Conservation (phyloP, 164 flowering plant genomes). For the Aristolochia californica region DNA sequence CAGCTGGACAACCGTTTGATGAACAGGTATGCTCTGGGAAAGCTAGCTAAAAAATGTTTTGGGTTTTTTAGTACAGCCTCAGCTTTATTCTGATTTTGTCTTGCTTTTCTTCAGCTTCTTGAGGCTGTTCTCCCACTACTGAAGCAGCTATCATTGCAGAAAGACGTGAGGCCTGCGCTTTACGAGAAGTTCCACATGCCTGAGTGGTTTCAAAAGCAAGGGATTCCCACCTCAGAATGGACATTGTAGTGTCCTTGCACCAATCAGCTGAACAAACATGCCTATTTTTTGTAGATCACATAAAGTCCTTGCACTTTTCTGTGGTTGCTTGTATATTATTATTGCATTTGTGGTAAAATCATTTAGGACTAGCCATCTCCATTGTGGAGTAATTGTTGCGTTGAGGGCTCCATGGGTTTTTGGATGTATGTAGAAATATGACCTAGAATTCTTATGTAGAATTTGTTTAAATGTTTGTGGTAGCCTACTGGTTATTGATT, state of each 20-base stretch:
- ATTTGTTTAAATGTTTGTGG: too few relatives aligned
- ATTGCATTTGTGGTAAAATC: too few relatives aligned
- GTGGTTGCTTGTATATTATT: too few relatives aligned
- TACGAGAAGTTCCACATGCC: conserved; percentile 88
- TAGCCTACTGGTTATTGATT: too few relatives aligned
- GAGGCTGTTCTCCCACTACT: conserved; percentile 85
- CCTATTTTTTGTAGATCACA: too few relatives aligned
- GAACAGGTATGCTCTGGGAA: conserved; percentile 51
- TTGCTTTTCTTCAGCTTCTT: conserved; percentile 48
- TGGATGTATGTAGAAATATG: too few relatives aligned
- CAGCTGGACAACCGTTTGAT: conserved; percentile 80
- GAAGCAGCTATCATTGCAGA: conserved; percentile 59
- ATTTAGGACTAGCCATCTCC: too few relatives aligned
- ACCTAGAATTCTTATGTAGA: too few relatives aligned
- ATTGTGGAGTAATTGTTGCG: too few relatives aligned
- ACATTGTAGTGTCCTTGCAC: background rate
- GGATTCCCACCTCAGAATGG: conserved; percentile 42
- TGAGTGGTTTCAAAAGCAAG: conserved; percentile 90
- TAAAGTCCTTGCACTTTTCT: too few relatives aligned
- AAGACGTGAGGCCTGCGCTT: conserved; percentile 70
- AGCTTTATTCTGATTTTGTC: background rate
- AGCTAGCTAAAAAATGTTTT: background rate
- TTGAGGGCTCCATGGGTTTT: too few relatives aligned
- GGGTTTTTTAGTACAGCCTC: background rate
- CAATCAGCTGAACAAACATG: too few relatives aligned